These are phyloP conservation scores for Termitomyces sp. DNA, from an alignment of 768 basidiomycete genomes.

Conservation along the genomic window DNA sequence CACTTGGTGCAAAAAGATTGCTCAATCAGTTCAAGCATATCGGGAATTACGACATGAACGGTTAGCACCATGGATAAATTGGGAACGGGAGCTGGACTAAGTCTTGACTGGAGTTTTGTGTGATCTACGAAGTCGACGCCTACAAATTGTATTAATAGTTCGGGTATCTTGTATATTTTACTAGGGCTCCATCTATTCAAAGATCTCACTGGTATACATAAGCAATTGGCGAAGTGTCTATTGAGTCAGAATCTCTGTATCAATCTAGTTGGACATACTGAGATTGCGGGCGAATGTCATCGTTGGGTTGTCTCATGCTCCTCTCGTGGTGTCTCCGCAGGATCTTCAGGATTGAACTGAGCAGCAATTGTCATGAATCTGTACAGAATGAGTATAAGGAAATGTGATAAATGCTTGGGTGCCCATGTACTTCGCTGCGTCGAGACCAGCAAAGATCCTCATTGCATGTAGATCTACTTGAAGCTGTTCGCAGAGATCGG, in stretches of 20 bases:
- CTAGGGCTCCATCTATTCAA: not conserved
- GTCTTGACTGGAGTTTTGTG: not conserved
- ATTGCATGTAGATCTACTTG: slow-evolving; percentile 74
- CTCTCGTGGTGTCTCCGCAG: slow-evolving; percentile 11
- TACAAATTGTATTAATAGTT: not conserved
- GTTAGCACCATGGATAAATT: not conserved
- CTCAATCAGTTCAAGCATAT: slow-evolving; percentile 20
- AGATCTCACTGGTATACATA: no score
- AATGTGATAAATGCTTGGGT: not conserved
- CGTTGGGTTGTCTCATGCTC: not conserved
- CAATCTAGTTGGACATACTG: not conserved
- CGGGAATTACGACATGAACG: not conserved
- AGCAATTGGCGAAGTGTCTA: not conserved
- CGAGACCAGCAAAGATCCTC: slow-evolving; percentile 70
- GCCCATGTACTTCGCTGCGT: slow-evolving; percentile 70
- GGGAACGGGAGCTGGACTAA: not conserved
- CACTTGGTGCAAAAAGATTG: slow-evolving; percentile 28
- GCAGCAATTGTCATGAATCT: slow-evolving; percentile 40
- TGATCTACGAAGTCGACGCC: not conserved
- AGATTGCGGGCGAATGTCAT: not conserved
- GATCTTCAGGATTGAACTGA: slow-evolving; percentile 28
- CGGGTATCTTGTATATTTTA: not conserved
- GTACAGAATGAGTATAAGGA: not conserved
- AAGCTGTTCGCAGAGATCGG: slow-evolving; percentile 71
- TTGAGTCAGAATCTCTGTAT: not conserved